These are phyloP conservation scores for Nidula niveotomentosa DNA, from an alignment of 1,284 basidiomycete genomes.

Conservation along the genomic window DNA sequence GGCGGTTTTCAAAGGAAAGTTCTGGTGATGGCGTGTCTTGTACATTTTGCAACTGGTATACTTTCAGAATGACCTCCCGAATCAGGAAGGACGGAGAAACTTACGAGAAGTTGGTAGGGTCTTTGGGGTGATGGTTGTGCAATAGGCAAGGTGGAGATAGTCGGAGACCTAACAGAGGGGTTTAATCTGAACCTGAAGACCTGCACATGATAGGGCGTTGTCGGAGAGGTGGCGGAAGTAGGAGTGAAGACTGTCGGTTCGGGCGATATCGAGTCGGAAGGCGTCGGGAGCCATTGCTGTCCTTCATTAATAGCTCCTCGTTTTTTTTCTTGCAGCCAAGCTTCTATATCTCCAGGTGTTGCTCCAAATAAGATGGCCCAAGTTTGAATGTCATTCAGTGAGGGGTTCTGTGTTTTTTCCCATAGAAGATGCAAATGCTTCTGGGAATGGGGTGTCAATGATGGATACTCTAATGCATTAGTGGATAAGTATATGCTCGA, in stretches of 20 bases:
- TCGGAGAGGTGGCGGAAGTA: too few species aligned
- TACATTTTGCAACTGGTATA: too few species aligned
- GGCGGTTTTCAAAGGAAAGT: background rate
- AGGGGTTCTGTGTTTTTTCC: constrained; percentile 19
- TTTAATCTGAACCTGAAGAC: background rate
- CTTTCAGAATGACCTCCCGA: too few species aligned
- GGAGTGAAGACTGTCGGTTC: background rate
- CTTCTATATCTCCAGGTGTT: constrained; percentile 19
- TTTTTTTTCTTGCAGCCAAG: constrained; percentile 17
- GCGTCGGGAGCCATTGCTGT: constrained; percentile 23
- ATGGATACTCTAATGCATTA: constrained; percentile 12
- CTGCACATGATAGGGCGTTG: background rate
- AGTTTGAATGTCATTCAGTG: constrained; percentile 20
- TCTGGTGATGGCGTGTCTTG: too few species aligned
- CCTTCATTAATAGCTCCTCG: background rate
- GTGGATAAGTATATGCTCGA: background rate
- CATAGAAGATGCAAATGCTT: constrained; percentile 23
- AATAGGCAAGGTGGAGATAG: too few species aligned
- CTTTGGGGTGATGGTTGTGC: too few species aligned
- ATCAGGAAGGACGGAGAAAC: too few species aligned
- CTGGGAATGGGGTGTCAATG: constrained; percentile 17
- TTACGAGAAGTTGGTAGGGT: too few species aligned
- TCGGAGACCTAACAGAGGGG: too few species aligned
- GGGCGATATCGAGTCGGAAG: constrained; percentile 17
- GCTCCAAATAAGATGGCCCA: constrained; percentile 32